A percentile compares a stretch with the other conserved stretches of the same genome.
These are phyloP conservation scores for Gryganskiella cystojenkinii DNA, from an alignment of 192 early-diverging fungal genomes.

Conservation along the genomic window DNA sequence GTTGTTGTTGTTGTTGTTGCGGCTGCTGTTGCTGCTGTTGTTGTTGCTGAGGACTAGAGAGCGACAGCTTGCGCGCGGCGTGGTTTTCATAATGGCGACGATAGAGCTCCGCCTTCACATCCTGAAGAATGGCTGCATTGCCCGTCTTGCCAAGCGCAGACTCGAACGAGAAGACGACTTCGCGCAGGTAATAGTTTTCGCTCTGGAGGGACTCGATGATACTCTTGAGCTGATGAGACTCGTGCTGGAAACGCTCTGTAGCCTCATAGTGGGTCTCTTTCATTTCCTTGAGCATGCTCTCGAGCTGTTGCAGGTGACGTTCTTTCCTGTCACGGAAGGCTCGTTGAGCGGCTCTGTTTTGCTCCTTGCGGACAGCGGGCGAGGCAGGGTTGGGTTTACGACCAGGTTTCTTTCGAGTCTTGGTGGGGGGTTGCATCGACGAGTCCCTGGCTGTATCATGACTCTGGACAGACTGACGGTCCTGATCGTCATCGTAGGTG, in stretches of 20 bases:
- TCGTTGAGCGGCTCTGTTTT: constrained; percentile 90
- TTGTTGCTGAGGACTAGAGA: constrained; percentile 1
- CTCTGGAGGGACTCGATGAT: constrained; percentile 52
- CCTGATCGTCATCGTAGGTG: constrained; percentile 20
- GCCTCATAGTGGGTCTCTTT: constrained; percentile 66
- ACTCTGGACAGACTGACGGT: constrained; percentile 23
- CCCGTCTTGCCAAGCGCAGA: constrained; percentile 49
- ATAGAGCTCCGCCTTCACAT: constrained; percentile 54
- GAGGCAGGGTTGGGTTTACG: constrained; percentile 69
- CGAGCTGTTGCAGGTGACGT: constrained; percentile 77
- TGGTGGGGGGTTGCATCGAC: constrained; percentile 46
- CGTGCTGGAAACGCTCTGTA: constrained; percentile 39
- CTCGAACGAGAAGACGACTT: constrained; percentile 58
- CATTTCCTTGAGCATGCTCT: constrained; percentile 76
- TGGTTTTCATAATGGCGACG: constrained; percentile 50
- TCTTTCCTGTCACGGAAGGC: constrained; percentile 91
- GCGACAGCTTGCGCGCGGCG: constrained; percentile 31
- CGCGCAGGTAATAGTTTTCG: constrained; percentile 60
- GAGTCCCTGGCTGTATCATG: constrained; percentile 13
- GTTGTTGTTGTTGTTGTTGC: not conserved
- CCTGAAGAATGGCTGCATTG: constrained; percentile 35
- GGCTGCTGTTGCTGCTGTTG: constrained; percentile 2
- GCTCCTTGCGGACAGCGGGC: constrained; percentile 70
- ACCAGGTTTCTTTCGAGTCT: constrained; percentile 65
- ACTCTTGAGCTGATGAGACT: constrained; percentile 43